phyloP scores from a whole-genome alignment of 306 rosid genomes.

The Purshia tridentata region DNA sequence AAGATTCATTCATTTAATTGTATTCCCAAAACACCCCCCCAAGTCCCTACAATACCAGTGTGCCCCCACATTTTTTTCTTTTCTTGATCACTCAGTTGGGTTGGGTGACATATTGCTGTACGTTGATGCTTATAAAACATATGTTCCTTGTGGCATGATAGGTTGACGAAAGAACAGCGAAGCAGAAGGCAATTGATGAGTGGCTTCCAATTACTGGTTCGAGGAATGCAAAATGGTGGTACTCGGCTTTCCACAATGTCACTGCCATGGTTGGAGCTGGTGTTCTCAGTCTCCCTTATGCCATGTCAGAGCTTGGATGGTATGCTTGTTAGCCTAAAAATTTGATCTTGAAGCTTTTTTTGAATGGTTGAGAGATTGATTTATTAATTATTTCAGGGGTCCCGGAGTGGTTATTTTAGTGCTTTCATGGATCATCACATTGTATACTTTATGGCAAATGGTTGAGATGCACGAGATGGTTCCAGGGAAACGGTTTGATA shows the following conservation, averaged over 20 bases:
- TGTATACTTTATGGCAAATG: slow-evolving; percentile 69
- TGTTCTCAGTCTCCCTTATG: slow-evolving; percentile 60
- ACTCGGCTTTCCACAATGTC: slow-evolving; percentile 66
- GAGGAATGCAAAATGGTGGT: slow-evolving; percentile 71
- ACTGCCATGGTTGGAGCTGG: slow-evolving; percentile 79
- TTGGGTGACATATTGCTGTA: neutral
- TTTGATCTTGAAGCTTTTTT: too few relatives aligned
- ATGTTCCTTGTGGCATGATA: neutral
- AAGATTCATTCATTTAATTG: neutral
- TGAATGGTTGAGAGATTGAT: too few relatives aligned
- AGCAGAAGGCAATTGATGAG: slow-evolving; percentile 45
- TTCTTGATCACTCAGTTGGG: neutral
- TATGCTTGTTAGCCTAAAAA: too few relatives aligned
- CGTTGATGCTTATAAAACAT: neutral
- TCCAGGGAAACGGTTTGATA: slow-evolving; percentile 54
- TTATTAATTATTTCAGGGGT: slow-evolving; percentile 48
- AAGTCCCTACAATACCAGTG: neutral
- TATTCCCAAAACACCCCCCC: neutral
- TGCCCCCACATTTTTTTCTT: neutral
- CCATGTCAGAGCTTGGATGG: slow-evolving; percentile 63
- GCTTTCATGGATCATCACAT: slow-evolving; percentile 54
- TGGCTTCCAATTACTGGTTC: slow-evolving; percentile 65
- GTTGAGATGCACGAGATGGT: slow-evolving; percentile 69
- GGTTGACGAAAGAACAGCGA: slow-evolving; percentile 25
- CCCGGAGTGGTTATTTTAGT: slow-evolving; percentile 66